Conservation (phyloP, 1,284 basidiomycete genomes). For the Puccinia horiana region DNA sequence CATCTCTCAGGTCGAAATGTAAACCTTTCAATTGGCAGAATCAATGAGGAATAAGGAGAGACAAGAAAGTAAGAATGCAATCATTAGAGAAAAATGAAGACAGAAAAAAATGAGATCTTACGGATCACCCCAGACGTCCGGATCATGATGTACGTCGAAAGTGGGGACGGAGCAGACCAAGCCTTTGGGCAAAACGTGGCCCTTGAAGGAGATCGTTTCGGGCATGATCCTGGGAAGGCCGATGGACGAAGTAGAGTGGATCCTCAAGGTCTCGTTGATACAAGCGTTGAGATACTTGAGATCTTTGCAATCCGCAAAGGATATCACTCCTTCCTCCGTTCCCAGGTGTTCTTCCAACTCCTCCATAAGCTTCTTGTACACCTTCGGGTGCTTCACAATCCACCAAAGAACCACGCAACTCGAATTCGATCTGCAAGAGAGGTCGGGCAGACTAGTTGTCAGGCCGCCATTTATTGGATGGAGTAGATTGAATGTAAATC, state of each 20-base stretch:
- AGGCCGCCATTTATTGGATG: background rate
- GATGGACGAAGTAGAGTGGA: conserved; percentile 73
- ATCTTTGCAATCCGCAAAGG: conserved; percentile 52
- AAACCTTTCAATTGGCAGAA: background rate
- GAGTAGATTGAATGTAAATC: conserved; percentile 61
- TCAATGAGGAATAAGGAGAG: background rate
- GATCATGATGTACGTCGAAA: conserved; percentile 75
- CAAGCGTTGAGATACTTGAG: conserved; percentile 67
- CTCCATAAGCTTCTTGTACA: conserved; percentile 71
- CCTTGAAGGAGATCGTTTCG: conserved; percentile 67
- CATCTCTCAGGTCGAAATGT: conserved; percentile 40
- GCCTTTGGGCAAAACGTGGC: conserved; percentile 63
- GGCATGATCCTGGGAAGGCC: conserved; percentile 79
- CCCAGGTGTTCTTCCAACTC: conserved; percentile 77
- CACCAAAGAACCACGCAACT: conserved; percentile 73
- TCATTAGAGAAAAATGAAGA: background rate
- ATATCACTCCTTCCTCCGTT: conserved; percentile 60
- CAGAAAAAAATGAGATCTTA: background rate
- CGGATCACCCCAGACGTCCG: conserved; percentile 68
- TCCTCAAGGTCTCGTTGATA: conserved; percentile 76
- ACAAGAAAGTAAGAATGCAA: background rate
- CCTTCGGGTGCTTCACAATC: conserved; percentile 69
- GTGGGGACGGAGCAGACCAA: conserved; percentile 61
- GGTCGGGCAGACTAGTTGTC: background rate
- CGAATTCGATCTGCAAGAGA: conserved; percentile 32